Percentiles rank a stretch among this genome's conserved stretches.
Conservation (phyloP, 2,329 filamentous ascomycete species). For the Apiospora aurea region DNA sequence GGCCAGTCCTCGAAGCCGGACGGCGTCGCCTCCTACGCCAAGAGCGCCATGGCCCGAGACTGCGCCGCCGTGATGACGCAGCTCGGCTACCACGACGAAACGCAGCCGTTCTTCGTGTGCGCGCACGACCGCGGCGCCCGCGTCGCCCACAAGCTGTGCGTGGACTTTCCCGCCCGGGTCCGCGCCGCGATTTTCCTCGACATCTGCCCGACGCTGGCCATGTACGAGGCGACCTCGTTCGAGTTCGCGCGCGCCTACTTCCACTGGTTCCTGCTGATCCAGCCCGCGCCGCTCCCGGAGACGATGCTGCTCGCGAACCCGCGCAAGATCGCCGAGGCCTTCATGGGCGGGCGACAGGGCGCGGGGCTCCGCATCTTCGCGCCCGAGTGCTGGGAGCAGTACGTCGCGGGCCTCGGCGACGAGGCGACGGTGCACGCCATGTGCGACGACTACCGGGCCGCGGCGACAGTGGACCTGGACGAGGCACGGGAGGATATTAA, state of each 20-base stretch:
- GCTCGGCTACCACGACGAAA: slow-evolving; percentile 42
- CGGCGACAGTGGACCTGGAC: slow-evolving; percentile 59
- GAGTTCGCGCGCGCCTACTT: slow-evolving; percentile 58
- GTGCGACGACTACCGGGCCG: slow-evolving; percentile 64
- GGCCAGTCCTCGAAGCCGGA: slow-evolving; percentile 56
- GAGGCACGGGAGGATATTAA: slow-evolving; percentile 54
- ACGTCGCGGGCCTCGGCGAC: slow-evolving; percentile 51
- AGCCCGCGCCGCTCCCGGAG: slow-evolving; percentile 58
- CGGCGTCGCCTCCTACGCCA: slow-evolving; percentile 48
- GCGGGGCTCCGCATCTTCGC: slow-evolving; percentile 46
- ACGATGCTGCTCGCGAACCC: slow-evolving; percentile 50
- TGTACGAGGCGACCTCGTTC: slow-evolving; percentile 54
- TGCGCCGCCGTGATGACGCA: slow-evolving; percentile 53
- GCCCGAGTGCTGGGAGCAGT: slow-evolving; percentile 46
- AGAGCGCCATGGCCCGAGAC: slow-evolving; percentile 58
- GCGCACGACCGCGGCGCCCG: slow-evolving; percentile 65
- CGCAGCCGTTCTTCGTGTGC: slow-evolving; percentile 55
- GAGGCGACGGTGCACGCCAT: slow-evolving; percentile 52
- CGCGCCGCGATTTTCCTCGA: slow-evolving; percentile 55
- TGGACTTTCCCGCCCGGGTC: slow-evolving; percentile 52
- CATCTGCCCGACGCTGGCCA: slow-evolving; percentile 61
- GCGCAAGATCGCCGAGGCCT: slow-evolving; percentile 49
- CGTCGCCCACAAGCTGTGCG: slow-evolving; percentile 61
- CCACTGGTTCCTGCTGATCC: slow-evolving; percentile 67
- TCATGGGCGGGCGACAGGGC: slow-evolving; percentile 49